Percentiles rank a stretch among this genome's conserved stretches.
Evolutionary conservation across 768 basidiomycete species (phyloP).

Genomic region (Phaeotremella skinneri): DNA sequence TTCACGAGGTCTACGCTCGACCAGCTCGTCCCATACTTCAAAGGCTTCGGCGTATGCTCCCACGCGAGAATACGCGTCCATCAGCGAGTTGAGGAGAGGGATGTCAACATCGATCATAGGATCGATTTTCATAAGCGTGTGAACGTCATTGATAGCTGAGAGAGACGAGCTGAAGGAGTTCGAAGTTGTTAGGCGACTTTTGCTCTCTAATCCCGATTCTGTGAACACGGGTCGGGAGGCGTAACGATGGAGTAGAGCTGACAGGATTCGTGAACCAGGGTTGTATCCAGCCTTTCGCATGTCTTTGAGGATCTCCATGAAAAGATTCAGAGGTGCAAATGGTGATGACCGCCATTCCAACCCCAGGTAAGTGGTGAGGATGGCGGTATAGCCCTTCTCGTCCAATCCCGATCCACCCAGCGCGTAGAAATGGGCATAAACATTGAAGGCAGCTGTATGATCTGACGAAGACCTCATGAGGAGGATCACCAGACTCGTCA

Average conservation of each 20-base stretch:
- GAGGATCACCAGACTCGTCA: conserved; percentile 61
- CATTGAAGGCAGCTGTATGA: conserved; percentile 62
- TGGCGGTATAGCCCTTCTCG: conserved; percentile 62
- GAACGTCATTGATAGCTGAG: conserved; percentile 59
- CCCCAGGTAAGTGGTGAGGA: conserved; percentile 65
- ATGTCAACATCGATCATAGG: conserved; percentile 69
- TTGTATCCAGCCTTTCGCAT: conserved; percentile 68
- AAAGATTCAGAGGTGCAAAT: conserved; percentile 58
- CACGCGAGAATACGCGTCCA: conserved; percentile 83
- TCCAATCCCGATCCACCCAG: conserved; percentile 49
- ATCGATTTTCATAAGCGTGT: conserved; percentile 76
- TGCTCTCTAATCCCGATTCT: conserved; percentile 22
- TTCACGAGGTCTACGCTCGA: conserved; percentile 54
- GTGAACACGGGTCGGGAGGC: conserved; percentile 9
- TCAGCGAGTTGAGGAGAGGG: conserved; percentile 74
- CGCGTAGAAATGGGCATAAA: conserved; percentile 57
- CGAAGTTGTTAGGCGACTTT: not conserved
- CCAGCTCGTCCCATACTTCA: conserved; percentile 68
- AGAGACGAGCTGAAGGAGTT: conserved; percentile 50
- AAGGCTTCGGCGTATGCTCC: conserved; percentile 69
- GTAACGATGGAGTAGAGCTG: conserved; percentile 59
- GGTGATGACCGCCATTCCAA: conserved; percentile 58
- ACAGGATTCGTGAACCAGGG: conserved; percentile 64
- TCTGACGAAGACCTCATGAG: conserved; percentile 64
- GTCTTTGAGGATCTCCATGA: conserved; percentile 74